Conservation (phyloP, 1,139 yeast genomes). For the Debaryomycetaceae sp. region DNA sequence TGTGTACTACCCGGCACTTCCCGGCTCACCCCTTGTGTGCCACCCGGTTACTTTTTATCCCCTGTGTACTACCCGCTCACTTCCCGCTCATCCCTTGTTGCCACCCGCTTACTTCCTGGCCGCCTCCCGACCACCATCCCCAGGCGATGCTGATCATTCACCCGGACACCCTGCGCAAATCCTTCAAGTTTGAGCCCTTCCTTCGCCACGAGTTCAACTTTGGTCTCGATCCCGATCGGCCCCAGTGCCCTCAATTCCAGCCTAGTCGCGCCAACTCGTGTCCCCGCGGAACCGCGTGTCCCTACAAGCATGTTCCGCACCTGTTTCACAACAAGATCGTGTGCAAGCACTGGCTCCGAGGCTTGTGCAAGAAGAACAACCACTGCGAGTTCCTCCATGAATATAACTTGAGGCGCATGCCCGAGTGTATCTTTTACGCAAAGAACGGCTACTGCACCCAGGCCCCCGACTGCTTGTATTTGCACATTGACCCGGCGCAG, state of each 20-base stretch:
- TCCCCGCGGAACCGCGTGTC: slow-evolving; percentile 77
- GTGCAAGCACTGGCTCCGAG: slow-evolving; percentile 97
- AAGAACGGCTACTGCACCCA: slow-evolving; percentile 91
- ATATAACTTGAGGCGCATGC: slow-evolving; percentile 89
- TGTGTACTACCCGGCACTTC: too few relatives aligned
- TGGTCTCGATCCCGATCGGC: slow-evolving; percentile 83
- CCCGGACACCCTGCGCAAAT: slow-evolving; percentile 29
- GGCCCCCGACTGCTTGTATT: slow-evolving; percentile 85
- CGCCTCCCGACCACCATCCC: too few relatives aligned
- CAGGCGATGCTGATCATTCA: slow-evolving; percentile 34
- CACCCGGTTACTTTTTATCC: too few relatives aligned
- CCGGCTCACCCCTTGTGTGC: too few relatives aligned
- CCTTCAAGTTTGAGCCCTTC: slow-evolving; percentile 78
- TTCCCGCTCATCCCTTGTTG: too few relatives aligned
- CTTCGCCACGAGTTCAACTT: slow-evolving; percentile 71
- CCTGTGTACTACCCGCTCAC: too few relatives aligned
- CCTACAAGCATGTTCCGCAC: slow-evolving; percentile 78
- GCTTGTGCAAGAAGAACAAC: slow-evolving; percentile 92
- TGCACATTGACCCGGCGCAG: slow-evolving; percentile 83
- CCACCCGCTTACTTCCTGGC: too few relatives aligned
- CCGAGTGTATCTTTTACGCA: slow-evolving; percentile 84
- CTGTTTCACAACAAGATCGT: slow-evolving; percentile 76
- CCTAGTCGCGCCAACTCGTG: slow-evolving; percentile 59
- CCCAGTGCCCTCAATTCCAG: slow-evolving; percentile 69
- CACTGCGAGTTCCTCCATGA: slow-evolving; percentile 96